Evolutionary conservation across 139 green algal genomes (phyloP), one percentile per base, ranked within the genome.

Genomic region (Chlamydomonas applanata): DNA sequence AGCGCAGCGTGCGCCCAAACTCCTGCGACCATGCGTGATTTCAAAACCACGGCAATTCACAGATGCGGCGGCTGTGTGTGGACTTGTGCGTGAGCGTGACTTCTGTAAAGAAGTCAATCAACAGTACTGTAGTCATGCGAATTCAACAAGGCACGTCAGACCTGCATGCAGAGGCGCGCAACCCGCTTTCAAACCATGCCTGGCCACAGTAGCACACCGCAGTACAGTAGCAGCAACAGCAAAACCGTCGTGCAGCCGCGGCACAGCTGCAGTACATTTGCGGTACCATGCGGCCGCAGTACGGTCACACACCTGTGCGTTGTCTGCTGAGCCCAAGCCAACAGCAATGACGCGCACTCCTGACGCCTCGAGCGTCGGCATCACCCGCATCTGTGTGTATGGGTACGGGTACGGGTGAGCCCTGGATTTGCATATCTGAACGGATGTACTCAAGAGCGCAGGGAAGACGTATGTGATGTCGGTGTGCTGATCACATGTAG

Each of bases 1-100:
- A 92, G 3, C 68, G 34, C 1, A 90, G 75, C 20, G 81, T 61
- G 17, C 87, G 57, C 3, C 86, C 74, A 74, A 96, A 94, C 49
- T 82, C 77, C 77, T 83, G 77, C 33, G 60, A 3, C n/a, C n/a
- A n/a, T n/a, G n/a, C n/a, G n/a, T n/a, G n/a, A n/a, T n/a, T n/a
- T n/a, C n/a, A n/a, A n/a, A n/a, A n/a, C n/a, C n/a, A n/a, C n/a
- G n/a, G n/a, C n/a, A n/a, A n/a, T n/a, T n/a, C n/a, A n/a, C n/a
- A n/a, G n/a, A n/a, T n/a, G n/a, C n/a, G 40, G 7, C 7, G 40
- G 40, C 7, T 7, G 40, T 49, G 40, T 49, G 40, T 49, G 40
- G 40, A 11, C 11, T 49, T 49, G 11, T 7, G 40, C 7, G 7
- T 7, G 7, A 49, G 40, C 11, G 7, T 49, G 40, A 11, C 7